Evolutionary conservation across 371 early-diverging fungal genomes (phyloP), one percentile per base, ranked within the genome.

Genomic region (Apophysomyces sp.): DNA sequence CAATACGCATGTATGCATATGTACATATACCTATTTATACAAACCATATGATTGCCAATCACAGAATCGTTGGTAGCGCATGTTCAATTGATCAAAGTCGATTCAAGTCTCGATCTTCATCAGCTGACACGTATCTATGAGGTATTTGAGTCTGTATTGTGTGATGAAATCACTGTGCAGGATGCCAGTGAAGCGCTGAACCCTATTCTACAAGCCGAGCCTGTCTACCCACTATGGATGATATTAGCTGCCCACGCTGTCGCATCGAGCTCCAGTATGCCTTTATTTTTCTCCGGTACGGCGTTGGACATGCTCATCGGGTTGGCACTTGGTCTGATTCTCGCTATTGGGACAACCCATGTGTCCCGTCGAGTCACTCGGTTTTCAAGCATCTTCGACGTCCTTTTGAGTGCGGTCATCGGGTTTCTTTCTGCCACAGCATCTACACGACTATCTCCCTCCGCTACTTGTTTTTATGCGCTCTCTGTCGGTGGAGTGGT

Each of bases 401-500:
- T 88, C 21, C 68, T 86, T 44, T 72, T 84, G 57, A 80, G 85
- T 16, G 77, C 84, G 1, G 61, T 86, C 32, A 73, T 86, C 24
- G 84, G 86, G 12, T 83, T 86, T 49, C 62, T 88, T 0, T 81
- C 86, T 7, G 77, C 80, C 3, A 63, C 63, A 0, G 59, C 61
- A 9, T 34, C 68, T 6, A 24, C 74, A 8, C 55, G 70, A 1
- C 60, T 83, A 39, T 65, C 70, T 15, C 49, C 58, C 12, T 34
- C 66, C 29, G 15, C 29, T 2, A 52, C 86, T n/a, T 85, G 88
- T 58, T 77, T 79, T 44, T 69, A 82, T 40, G 80, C 86, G 1
- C 77, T 90, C 29, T 81, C 85, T 11, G 58, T 91, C n/a, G 79
- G 82, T 0, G 87, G 85, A 16, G 75, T 87, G 5, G 81, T 86